phyloP scores from a whole-genome alignment of 2,329 filamentous ascomycete species.

The Neofusicoccum ribis region DNA sequence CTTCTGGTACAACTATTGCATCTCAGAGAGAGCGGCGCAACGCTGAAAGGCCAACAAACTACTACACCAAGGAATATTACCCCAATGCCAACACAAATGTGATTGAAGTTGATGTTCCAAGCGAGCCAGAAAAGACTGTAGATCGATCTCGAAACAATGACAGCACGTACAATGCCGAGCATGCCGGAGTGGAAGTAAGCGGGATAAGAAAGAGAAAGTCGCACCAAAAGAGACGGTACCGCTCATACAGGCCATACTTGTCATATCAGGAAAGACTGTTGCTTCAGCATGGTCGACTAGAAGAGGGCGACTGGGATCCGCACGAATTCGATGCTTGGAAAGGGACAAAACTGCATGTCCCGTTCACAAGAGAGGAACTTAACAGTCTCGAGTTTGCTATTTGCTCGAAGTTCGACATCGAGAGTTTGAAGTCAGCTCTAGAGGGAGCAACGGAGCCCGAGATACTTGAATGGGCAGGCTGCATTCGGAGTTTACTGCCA shows the following conservation, averaged over 20 bases:
- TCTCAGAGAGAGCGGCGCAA: slow-evolving; percentile 1
- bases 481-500: slow-evolving; percentile 24
- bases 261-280: slow-evolving; percentile 25
- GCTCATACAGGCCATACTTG: slow-evolving; percentile 26
- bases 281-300: slow-evolving; percentile 21
- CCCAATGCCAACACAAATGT: slow-evolving; percentile 20
- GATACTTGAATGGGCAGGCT: slow-evolving; percentile 25
- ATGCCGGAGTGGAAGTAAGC: neutral
- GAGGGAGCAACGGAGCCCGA: slow-evolving; percentile 27
- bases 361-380: slow-evolving; percentile 33
- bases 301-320: slow-evolving; percentile 31
- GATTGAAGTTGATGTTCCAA: slow-evolving; percentile 24
- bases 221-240: neutral
- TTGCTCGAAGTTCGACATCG: neutral
- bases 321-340: slow-evolving; percentile 30
- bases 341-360: slow-evolving; percentile 34
- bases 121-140: neutral
- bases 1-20: neutral
- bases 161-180: neutral
- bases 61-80: neutral
- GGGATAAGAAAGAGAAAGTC: neutral
- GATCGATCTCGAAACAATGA: neutral
- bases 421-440: slow-evolving; percentile 13
- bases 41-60: neutral
- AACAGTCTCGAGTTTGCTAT: slow-evolving; percentile 26